Base-by-base conservation (phyloP, 1,284 basidiomycete genomes). In the Ganoderma lingzhi region DNA sequence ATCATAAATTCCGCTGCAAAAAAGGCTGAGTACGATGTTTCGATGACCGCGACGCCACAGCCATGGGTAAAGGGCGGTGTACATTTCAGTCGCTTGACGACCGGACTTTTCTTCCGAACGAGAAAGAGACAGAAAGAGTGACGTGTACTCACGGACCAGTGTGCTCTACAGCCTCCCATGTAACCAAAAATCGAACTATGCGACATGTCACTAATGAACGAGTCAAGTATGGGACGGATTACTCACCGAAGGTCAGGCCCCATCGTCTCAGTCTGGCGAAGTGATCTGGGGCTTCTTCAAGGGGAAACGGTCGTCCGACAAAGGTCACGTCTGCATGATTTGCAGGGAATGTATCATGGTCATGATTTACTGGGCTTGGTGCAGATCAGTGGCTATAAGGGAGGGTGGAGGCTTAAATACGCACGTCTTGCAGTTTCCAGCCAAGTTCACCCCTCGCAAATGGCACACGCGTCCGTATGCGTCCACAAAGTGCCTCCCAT, bases 131-230 rank as follows among this genome's bases (percentile, higher is more conserved):
- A 19, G 30, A 48, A 15, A 17, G 23, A 35, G 14, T 0, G 23
- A 53, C 6, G 4, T 28, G 17, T 30, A 89, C 94, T 76, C 80
- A 96, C 93, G 90, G 94, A 72, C 94, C 97, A 65, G 85, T 88
- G 76, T 99, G 98, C 77, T 98, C 96, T 30, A 99, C 85, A 0
- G 96, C 95, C 78, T 99, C 97, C 98, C 97, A 99, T 1, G 97
- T 98, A 3, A 99, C 88, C 23, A 96, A 90, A 74, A 98, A 93
- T 67, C 95, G 86, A 73, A 96, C 95, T 95, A 72, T 23, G 6
- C 28, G 1, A 28, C n/a, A 69, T 4, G 5, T 37, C 56, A 55
- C 68, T 53, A 67, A 35, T 56, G 23, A 39, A 19, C 12, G 41
- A 58, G n/a, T 62, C n/a, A 14, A 15, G 42, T 15, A 19, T 23